Evolutionary conservation across 768 basidiomycete genomes (phyloP).

Genomic region (Lyophyllum decastes): DNA sequence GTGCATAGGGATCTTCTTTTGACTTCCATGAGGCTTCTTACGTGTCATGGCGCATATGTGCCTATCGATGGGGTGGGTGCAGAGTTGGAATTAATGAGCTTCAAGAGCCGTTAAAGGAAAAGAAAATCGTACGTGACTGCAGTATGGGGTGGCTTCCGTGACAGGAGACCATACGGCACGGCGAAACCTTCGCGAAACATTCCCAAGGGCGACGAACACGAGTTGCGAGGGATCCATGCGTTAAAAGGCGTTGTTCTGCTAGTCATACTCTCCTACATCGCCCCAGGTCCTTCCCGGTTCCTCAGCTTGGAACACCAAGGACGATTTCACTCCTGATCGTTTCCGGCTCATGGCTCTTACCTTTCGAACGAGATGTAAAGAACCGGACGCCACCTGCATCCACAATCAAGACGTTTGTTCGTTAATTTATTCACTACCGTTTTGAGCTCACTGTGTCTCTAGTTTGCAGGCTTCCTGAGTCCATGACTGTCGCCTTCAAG

Average conservation of each 20-base stretch:
- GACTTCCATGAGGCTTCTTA: constrained; percentile 12
- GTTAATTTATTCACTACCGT: too few relatives aligned
- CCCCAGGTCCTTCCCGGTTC: too few relatives aligned
- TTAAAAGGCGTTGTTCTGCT: constrained; percentile 9
- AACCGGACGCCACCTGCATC: too few relatives aligned
- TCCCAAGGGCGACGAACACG: constrained; percentile 6
- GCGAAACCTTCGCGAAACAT: constrained; percentile 8
- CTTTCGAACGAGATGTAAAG: too few relatives aligned
- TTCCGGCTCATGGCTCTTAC: too few relatives aligned
- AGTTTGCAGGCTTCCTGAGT: too few relatives aligned
- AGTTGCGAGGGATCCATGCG: not conserved
- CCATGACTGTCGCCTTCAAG: not conserved
- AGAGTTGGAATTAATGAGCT: constrained; percentile 14
- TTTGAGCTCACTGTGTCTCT: too few relatives aligned
- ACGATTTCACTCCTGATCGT: not conserved
- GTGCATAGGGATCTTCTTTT: not conserved
- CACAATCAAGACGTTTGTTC: too few relatives aligned
- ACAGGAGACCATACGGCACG: constrained; percentile 19
- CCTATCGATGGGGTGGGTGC: constrained; percentile 24
- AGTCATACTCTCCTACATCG: not conserved
- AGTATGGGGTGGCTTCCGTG: constrained; percentile 24
- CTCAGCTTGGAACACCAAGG: not conserved
- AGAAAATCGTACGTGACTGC: constrained; percentile 17
- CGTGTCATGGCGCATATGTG: constrained; percentile 1
- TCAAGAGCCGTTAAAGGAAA: constrained; percentile 23